Percentiles rank a stretch among this genome's conserved stretches.
These are phyloP conservation scores for Taiwanofungus camphoratus DNA, from an alignment of 1,284 basidiomycete species.

Conservation along the genomic window DNA sequence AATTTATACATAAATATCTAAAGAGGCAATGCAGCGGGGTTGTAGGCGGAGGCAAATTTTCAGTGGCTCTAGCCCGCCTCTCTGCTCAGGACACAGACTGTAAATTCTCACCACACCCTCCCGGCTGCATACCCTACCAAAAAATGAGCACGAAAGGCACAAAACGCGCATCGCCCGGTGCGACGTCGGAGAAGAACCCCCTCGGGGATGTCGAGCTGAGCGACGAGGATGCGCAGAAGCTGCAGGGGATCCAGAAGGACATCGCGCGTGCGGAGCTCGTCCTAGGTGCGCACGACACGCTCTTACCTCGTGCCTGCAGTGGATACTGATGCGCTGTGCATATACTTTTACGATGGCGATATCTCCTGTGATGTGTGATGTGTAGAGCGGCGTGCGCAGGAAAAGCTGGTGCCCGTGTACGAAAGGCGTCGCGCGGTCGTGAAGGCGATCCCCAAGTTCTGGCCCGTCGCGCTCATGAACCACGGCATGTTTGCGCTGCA, in stretches of 20 bases:
- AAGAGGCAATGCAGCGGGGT: not conserved
- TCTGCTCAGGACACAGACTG: slow-evolving; percentile 19
- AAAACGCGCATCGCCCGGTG: slow-evolving; percentile 72
- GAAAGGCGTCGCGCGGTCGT: slow-evolving; percentile 60
- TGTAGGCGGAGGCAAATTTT: not conserved
- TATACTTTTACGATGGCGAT: too few relatives aligned
- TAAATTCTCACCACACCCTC: slow-evolving; percentile 17
- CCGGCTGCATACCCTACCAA: slow-evolving; percentile 12
- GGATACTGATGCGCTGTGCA: not conserved
- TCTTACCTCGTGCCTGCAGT: too few relatives aligned
- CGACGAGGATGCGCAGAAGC: slow-evolving; percentile 63
- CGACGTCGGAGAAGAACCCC: slow-evolving; percentile 62
- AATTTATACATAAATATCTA: not conserved
- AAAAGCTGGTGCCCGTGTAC: slow-evolving; percentile 53
- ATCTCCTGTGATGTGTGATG: not conserved
- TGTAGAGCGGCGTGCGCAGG: slow-evolving; percentile 58
- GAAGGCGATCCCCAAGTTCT: slow-evolving; percentile 69
- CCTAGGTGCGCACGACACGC: slow-evolving; percentile 66
- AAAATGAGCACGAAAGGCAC: slow-evolving; percentile 39
- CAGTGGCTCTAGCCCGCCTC: too few relatives aligned
- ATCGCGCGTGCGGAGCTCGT: slow-evolving; percentile 61
- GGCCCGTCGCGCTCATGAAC: slow-evolving; percentile 75
- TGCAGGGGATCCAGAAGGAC: slow-evolving; percentile 58
- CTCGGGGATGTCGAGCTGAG: slow-evolving; percentile 59
- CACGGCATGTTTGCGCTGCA: slow-evolving; percentile 53